phyloP scores from a whole-genome alignment of 352 stramenopile genomes.

The Phytophthora chlamydospora region DNA sequence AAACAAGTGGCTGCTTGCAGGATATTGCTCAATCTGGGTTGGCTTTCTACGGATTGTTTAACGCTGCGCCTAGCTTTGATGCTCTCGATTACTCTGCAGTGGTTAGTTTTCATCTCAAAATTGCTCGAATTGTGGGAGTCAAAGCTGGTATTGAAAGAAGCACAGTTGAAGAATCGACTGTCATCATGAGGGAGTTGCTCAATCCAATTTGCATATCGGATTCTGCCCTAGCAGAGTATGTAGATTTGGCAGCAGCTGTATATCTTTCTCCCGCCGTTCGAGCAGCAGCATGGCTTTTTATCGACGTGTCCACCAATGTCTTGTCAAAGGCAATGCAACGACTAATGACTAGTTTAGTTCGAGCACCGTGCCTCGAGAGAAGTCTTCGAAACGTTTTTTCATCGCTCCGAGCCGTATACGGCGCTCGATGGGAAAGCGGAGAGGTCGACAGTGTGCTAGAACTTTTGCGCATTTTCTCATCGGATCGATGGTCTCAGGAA shows the following conservation, averaged over 20 bases:
- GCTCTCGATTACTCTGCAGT: conserved; percentile 23
- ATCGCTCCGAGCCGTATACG: conserved; percentile 12
- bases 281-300: conserved; percentile 22
- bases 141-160: conserved; percentile 8
- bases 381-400: conserved; percentile 22
- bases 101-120: conserved; percentile 21
- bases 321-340: conserved; percentile 12
- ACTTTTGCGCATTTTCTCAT: conserved; percentile 23
- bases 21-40: conserved; percentile 24
- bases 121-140: conserved; percentile 11
- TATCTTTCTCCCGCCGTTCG: conserved; percentile 17
- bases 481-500: conserved; percentile 27
- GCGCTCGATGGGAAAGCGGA: conserved; percentile 10
- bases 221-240: conserved; percentile 30
- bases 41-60: conserved; percentile 25
- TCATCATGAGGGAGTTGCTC: conserved; percentile 13
- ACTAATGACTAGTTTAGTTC: conserved; percentile 14
- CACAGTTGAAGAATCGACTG: conserved; percentile 7
- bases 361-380: conserved; percentile 21
- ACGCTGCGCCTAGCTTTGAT: conserved; percentile 17
- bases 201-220: conserved; percentile 26
- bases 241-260: conserved; percentile 25
- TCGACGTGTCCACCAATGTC: conserved; percentile 7
- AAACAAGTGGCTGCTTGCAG: conserved; percentile 1
- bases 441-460: conserved; percentile 20